Conservation (phyloP, 78 protist species). For the Trichosphaerium sp. region DNA sequence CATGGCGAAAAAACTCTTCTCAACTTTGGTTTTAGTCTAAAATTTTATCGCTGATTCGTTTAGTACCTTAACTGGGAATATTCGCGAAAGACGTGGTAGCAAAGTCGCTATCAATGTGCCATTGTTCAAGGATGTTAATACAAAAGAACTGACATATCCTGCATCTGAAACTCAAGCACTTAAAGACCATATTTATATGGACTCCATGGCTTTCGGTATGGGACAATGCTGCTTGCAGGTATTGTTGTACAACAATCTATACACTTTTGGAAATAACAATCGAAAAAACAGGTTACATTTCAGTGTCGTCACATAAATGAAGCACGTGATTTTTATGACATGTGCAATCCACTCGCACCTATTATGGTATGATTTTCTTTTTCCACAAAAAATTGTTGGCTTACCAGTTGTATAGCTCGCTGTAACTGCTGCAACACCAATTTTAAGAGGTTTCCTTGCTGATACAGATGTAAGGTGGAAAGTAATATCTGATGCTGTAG, state of each 20-base stretch:
- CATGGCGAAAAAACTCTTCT: too few relatives aligned
- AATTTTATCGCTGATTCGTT: slow-evolving; percentile 17
- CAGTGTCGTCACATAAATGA: slow-evolving; percentile 64
- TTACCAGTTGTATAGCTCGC: slow-evolving; percentile 37
- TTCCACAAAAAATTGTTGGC: background rate
- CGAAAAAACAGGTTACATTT: slow-evolving; percentile 54
- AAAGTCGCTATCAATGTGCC: slow-evolving; percentile 81
- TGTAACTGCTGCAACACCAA: slow-evolving; percentile 75
- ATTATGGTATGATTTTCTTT: slow-evolving; percentile 13
- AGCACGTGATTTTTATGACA: slow-evolving; percentile 85
- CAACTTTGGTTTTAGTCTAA: too few relatives aligned
- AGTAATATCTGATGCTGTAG: slow-evolving; percentile 79
- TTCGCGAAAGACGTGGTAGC: slow-evolving; percentile 70
- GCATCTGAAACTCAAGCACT: too few relatives aligned
- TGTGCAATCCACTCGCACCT: slow-evolving; percentile 54
- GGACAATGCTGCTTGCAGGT: slow-evolving; percentile 91
- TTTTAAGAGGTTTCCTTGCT: slow-evolving; percentile 69
- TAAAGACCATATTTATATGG: slow-evolving; percentile 85
- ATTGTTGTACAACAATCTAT: background rate
- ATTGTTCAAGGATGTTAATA: slow-evolving; percentile 64
- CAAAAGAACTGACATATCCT: too few relatives aligned
- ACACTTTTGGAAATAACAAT: background rate
- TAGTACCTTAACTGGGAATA: slow-evolving; percentile 76
- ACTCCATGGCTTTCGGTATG: slow-evolving; percentile 97
- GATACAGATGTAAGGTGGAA: slow-evolving; percentile 90